Percentiles rank a stretch among this genome's conserved stretches.
Evolutionary conservation across 805 yeast species (phyloP).

Genomic region (Candida glaebosa): DNA sequence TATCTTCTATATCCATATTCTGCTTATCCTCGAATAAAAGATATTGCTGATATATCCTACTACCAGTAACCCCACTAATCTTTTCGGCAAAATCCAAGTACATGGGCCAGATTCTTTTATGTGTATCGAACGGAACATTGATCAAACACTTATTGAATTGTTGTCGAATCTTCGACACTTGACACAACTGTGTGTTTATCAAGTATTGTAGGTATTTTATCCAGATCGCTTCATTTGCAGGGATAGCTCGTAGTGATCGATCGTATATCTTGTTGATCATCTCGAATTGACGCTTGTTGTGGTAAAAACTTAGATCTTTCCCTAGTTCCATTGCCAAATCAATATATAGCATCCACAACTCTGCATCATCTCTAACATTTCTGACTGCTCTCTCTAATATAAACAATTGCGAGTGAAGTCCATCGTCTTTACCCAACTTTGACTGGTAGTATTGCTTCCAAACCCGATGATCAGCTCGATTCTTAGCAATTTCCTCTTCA

Average conservation of each 20-base stretch:
- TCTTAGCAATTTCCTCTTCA: constrained; percentile 34
- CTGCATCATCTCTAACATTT: constrained; percentile 42
- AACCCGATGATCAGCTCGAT: constrained; percentile 26
- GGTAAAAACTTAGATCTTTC: constrained; percentile 21
- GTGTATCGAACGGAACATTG: constrained; percentile 49
- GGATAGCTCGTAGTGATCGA: constrained; percentile 34
- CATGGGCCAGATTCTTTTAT: constrained; percentile 37
- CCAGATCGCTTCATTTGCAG: constrained; percentile 53
- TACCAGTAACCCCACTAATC: constrained; percentile 40
- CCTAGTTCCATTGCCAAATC: constrained; percentile 35
- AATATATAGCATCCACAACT: constrained; percentile 53
- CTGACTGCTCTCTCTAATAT: constrained; percentile 52
- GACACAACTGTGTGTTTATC: constrained; percentile 20
- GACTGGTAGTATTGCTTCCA: constrained; percentile 47
- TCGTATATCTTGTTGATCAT: constrained; percentile 45
- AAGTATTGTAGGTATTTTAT: constrained; percentile 44
- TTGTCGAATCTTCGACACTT: constrained; percentile 37
- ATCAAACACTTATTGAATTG: constrained; percentile 50
- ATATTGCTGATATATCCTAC: constrained; percentile 28
- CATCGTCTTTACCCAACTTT: constrained; percentile 21
- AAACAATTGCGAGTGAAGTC: constrained; percentile 36
- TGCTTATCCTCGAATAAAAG: constrained; percentile 22
- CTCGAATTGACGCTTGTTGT: constrained; percentile 25
- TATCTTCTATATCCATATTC: constrained; percentile 20
- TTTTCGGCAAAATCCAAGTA: constrained; percentile 54